phyloP scores from a whole-genome alignment of 352 stramenopile genomes.

The Phytophthora sp. region DNA sequence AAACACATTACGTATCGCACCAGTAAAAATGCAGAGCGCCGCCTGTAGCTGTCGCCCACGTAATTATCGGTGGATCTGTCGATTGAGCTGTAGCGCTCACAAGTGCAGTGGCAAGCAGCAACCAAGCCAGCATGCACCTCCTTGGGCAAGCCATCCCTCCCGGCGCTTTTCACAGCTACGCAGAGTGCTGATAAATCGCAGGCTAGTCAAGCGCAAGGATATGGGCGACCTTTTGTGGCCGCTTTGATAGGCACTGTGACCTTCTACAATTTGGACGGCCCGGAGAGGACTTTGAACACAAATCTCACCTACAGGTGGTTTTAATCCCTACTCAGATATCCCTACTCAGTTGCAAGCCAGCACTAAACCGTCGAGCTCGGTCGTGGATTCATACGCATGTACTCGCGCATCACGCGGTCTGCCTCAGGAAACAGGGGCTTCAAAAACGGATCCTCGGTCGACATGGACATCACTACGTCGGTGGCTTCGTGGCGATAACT shows the following conservation, averaged over 20 bases:
- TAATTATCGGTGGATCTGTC: constrained; percentile 7
- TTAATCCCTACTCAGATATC: too few relatives aligned
- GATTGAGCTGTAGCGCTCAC: constrained; percentile 10
- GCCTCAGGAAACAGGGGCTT: constrained; percentile 59
- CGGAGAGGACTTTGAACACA: too few relatives aligned
- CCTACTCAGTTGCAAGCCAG: background rate
- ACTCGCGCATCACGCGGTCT: constrained; percentile 65
- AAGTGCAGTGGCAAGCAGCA: constrained; percentile 1
- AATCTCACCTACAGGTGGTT: background rate
- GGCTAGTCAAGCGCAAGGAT: constrained; percentile 11
- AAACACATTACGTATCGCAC: constrained; percentile 9
- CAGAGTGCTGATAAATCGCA: background rate
- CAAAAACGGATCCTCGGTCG: constrained; percentile 78
- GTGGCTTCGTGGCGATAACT: constrained; percentile 67
- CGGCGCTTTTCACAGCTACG: too few relatives aligned
- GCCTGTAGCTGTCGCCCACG: constrained; percentile 22
- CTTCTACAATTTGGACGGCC: constrained; percentile 2
- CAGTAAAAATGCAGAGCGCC: constrained; percentile 46
- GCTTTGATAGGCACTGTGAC: constrained; percentile 11
- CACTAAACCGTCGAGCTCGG: constrained; percentile 28
- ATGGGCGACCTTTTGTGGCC: constrained; percentile 6
- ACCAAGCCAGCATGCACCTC: background rate
- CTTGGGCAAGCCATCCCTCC: too few relatives aligned
- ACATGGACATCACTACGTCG: constrained; percentile 45
- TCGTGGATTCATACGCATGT: constrained; percentile 39